Evolutionary conservation across 2,329 filamentous ascomycete genomes (phyloP), one percentile per base, ranked within the genome.

Genomic region (Madurella mycetomatis): DNA sequence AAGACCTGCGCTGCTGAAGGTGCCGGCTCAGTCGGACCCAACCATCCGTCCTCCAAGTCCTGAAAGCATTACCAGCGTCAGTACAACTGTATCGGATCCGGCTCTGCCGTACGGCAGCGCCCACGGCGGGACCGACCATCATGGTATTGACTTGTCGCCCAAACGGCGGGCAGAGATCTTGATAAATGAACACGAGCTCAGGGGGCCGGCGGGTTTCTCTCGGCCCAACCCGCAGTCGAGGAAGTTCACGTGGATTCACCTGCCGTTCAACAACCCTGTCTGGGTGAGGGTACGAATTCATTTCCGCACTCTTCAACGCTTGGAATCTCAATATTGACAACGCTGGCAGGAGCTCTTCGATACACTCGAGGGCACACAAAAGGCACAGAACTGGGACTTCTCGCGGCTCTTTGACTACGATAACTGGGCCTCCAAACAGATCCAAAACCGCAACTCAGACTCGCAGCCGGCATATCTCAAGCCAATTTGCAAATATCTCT

Each of bases 161-260:
- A 58, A 54, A 12, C 61, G 62, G n/a, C 55, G 56, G 13, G 61
- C 60, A 1, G 56, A 55, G 16, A 42, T 57, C 1, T 18, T 62
- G 48, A 47, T 57, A 11, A 61, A 58, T 32, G 55, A 67, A 13
- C 69, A 72, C 31, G 54, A 39, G 31, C 53, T 56, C 46, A 42
- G 40, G 13, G 43, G 41, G 34, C 64, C 67, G 0, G 72, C 72
- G 1, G 73, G 72, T 0, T 75, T 75, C 58, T 73, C 71, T 4
- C 63, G 73, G 25, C 73, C 73, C 0, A 65, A 72, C 46, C 67
- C 70, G 1, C 56, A 61, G 2, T 64, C 63, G 52, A 72, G 76
- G 19, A 81, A 77, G 63, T 82, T 82, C 59, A 75, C 78, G 60
- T 83, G 81, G 80, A 74, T 83, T 45, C 80, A 83, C 65, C 59